Evolutionary conservation across 2,329 filamentous ascomycete species (phyloP).

Genomic region (Arthrinium phaeospermum): DNA sequence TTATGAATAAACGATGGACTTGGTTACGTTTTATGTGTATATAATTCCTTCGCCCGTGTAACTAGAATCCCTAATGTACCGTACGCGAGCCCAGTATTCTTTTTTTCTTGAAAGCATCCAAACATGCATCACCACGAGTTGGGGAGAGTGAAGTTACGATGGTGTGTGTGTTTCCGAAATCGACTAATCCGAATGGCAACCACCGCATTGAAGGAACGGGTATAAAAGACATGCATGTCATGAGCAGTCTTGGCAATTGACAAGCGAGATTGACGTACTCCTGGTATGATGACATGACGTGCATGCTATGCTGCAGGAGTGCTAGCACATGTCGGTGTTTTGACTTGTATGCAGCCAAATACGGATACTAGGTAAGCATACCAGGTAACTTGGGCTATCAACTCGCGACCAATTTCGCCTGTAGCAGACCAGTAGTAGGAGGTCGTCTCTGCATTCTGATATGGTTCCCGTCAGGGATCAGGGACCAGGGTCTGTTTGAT

Average conservation of each 20-base stretch:
- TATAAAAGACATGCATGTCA: neutral
- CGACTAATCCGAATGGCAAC: too few relatives aligned
- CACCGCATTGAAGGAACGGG: neutral
- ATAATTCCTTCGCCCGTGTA: neutral
- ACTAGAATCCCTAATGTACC: neutral
- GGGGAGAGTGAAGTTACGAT: neutral
- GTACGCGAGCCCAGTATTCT: neutral
- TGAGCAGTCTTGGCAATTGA: neutral
- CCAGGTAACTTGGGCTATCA: neutral
- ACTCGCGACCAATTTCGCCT: neutral
- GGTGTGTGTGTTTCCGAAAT: neutral
- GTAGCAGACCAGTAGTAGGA: neutral
- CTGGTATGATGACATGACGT: neutral
- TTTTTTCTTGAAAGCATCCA: neutral
- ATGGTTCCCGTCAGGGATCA: neutral
- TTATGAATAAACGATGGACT: constrained; percentile 1
- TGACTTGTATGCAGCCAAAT: neutral
- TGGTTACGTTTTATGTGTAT: constrained; percentile 1
- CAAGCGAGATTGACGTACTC: neutral
- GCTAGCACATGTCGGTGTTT: neutral
- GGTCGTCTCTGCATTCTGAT: neutral
- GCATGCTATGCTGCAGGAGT: neutral
- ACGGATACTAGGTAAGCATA: too few relatives aligned
- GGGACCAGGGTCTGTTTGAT: neutral
- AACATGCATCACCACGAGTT: neutral